A percentile compares a stretch with the other conserved stretches of the same genome.
phyloP scores from a whole-genome alignment of 1,139 yeast genomes.

The Hyphopichia wangnamkhiaoensis region DNA sequence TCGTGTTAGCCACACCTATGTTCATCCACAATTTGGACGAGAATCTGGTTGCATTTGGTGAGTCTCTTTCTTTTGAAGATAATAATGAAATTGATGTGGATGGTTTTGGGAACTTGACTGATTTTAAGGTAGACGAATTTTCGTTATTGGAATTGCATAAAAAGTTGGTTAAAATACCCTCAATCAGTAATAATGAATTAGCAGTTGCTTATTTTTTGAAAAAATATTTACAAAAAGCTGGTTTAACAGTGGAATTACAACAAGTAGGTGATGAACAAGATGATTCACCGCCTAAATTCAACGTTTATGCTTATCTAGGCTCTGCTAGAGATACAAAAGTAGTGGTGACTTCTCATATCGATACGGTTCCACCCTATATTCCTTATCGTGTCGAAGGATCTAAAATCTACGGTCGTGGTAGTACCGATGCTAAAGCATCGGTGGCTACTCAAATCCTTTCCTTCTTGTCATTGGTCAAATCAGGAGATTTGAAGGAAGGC shows the following conservation, averaged over 20 bases:
- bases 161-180: conserved; percentile 34
- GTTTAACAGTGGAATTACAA: conserved; percentile 54
- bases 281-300: conserved; percentile 34
- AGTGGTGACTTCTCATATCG: conserved; percentile 64
- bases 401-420: conserved; percentile 62
- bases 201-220: conserved; percentile 32
- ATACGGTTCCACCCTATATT: conserved; percentile 70
- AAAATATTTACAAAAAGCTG: conserved; percentile 37
- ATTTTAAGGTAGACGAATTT: conserved; percentile 11
- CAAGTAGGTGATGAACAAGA: conserved; percentile 25
- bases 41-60: too few relatives aligned
- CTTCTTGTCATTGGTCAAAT: conserved; percentile 41
- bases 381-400: conserved; percentile 53
- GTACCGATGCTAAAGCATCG: conserved; percentile 69
- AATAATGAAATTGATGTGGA: too few relatives aligned
- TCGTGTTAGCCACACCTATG: too few relatives aligned
- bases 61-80: too few relatives aligned
- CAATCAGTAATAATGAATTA: conserved; percentile 36
- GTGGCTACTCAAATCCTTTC: conserved; percentile 65
- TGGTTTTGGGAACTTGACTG: conserved; percentile 8
- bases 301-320: conserved; percentile 61
- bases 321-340: conserved; percentile 46
- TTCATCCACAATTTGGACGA: too few relatives aligned
- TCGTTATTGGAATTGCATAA: conserved; percentile 24
- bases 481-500: conserved; percentile 45